These are phyloP conservation scores for Zasmidium angulare DNA, from an alignment of 2,329 filamentous ascomycete species.

Conservation along the genomic window DNA sequence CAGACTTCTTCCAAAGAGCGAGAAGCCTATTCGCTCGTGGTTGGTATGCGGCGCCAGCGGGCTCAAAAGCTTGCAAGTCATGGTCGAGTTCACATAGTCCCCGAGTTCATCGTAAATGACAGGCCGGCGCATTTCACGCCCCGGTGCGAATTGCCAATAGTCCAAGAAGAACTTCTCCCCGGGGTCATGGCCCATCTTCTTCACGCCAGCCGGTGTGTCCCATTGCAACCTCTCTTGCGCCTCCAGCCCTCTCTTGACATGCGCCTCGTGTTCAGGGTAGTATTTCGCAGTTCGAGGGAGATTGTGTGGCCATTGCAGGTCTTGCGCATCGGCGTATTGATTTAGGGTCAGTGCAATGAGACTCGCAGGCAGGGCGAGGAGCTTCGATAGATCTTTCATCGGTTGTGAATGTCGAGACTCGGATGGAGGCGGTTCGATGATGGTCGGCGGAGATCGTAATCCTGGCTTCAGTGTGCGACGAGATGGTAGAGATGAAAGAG, in stretches of 20 bases:
- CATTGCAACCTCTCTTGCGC: conserved; percentile 40
- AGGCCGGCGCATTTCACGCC: conserved; percentile 6
- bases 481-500: background rate
- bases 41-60: conserved; percentile 54
- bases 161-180: conserved; percentile 73
- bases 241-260: conserved; percentile 43
- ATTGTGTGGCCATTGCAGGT: conserved; percentile 47
- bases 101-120: conserved; percentile 5
- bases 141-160: conserved; percentile 55
- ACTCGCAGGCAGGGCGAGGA: conserved; percentile 29
- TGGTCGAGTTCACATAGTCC: conserved; percentile 6
- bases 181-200: conserved; percentile 70
- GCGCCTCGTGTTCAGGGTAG: conserved; percentile 48
- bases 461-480: background rate
- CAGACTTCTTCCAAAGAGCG: conserved; percentile 32
- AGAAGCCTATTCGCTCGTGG: conserved; percentile 16
- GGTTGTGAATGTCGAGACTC: background rate
- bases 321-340: conserved; percentile 22
- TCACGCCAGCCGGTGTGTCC: conserved; percentile 60
- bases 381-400: conserved; percentile 24
- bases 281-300: conserved; percentile 47
- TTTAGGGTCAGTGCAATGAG: conserved; percentile 17
- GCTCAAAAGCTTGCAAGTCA: conserved; percentile 36
- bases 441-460: background rate
- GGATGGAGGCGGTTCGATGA: background rate